Conservation (phyloP, 225 moss, liverwort and hornwort genomes). For the Polytrichum formosum region DNA sequence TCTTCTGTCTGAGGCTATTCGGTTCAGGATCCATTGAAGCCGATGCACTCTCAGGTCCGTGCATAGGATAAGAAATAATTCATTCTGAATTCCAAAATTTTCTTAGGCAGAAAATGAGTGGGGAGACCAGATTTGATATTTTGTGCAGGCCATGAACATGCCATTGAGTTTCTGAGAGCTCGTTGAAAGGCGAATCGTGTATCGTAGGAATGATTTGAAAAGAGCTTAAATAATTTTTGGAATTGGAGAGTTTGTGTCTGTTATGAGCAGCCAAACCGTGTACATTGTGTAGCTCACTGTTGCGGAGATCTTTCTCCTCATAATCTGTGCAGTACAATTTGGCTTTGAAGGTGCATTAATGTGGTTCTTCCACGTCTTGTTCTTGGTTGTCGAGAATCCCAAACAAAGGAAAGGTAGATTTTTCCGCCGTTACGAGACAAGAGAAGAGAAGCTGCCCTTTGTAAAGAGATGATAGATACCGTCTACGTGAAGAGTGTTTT, state of each 20-base stretch:
- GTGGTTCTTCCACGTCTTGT: conserved; percentile 4
- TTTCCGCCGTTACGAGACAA: neutral
- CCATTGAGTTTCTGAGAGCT: no score
- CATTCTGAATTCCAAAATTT: no score
- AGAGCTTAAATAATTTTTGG: neutral
- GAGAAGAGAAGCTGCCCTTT: neutral
- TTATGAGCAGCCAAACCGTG: neutral
- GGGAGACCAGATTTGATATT: no score
- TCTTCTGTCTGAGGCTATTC: no score
- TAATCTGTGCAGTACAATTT: conserved; percentile 5
- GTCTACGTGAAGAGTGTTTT: no score
- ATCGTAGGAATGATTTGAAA: no score
- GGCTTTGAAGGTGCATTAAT: conserved; percentile 1
- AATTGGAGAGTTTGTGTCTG: neutral
- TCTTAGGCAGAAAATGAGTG: no score
- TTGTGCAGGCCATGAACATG: no score
- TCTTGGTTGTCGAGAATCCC: conserved; percentile 4
- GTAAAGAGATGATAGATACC: neutral
- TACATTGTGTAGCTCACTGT: conserved; percentile 1
- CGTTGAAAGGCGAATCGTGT: no score
- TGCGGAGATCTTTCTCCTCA: conserved; percentile 3
- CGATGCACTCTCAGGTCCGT: no score
- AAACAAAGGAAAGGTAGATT: neutral
- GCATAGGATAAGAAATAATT: no score
- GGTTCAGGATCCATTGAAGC: no score